Evolutionary conservation across 2,329 filamentous ascomycete genomes (phyloP).

Genomic region (Tolypocladium ovalisporum): DNA sequence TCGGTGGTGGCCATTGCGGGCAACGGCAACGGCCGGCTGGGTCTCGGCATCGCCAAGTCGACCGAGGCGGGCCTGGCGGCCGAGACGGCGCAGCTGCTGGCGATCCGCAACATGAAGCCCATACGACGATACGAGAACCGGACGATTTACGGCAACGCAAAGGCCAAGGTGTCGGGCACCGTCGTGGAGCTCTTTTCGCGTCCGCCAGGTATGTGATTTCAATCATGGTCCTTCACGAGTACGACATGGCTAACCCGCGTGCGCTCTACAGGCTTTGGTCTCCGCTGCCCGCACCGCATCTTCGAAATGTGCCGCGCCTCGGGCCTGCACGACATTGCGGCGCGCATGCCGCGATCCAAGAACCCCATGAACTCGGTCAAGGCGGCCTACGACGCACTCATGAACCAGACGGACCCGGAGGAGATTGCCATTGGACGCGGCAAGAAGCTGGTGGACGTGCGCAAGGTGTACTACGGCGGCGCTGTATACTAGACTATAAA

Average conservation of each 20-base stretch:
- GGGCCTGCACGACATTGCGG: conserved; percentile 80
- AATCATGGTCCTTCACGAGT: background rate
- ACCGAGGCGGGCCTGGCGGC: conserved; percentile 58
- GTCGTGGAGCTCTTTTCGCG: conserved; percentile 71
- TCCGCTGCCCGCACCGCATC: conserved; percentile 82
- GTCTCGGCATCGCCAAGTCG: conserved; percentile 83
- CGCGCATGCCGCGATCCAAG: conserved; percentile 69
- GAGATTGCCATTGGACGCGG: conserved; percentile 81
- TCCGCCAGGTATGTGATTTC: conserved; percentile 73
- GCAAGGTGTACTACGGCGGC: conserved; percentile 94
- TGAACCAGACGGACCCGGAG: conserved; percentile 76
- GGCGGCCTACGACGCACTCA: conserved; percentile 73
- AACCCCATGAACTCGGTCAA: conserved; percentile 99
- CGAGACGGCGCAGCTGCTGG: conserved; percentile 65
- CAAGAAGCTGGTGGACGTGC: conserved; percentile 90
- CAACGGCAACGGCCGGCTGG: conserved; percentile 75
- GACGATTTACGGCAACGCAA: conserved; percentile 80
- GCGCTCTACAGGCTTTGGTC: conserved; percentile 66
- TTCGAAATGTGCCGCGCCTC: conserved; percentile 87
- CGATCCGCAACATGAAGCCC: conserved; percentile 89
- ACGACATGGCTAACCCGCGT: background rate
- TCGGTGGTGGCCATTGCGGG: conserved; percentile 77
- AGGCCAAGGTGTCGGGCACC: conserved; percentile 78
- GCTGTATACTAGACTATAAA: conserved; percentile 15
- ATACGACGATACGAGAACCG: conserved; percentile 82